phyloP scores from a whole-genome alignment of 345 rosid species.

The Brassica incana region DNA sequence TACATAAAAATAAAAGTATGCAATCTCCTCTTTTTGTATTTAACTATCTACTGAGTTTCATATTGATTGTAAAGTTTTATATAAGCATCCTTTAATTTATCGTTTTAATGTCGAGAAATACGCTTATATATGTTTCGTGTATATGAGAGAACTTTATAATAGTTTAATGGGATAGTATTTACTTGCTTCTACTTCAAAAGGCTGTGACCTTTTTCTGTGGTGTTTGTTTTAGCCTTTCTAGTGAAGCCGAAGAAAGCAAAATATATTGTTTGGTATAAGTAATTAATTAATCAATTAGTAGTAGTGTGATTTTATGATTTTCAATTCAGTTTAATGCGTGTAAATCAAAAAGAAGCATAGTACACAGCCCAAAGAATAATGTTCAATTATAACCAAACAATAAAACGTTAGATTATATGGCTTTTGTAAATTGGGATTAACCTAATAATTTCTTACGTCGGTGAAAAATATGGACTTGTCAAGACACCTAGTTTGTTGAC shows the following conservation, averaged over 20 bases:
- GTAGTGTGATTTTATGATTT: not conserved
- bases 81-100: not conserved
- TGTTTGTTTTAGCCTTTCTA: constrained; percentile 31
- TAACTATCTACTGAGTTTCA: constrained; percentile 1
- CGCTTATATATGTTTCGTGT: constrained; percentile 5
- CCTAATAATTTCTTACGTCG: not conserved
- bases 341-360: not conserved
- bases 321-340: not conserved
- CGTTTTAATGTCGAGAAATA: constrained; percentile 1
- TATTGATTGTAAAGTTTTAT: constrained; percentile 2
- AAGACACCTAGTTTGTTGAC: constrained; percentile 18
- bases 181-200: constrained; percentile 17
- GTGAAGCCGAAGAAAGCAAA: constrained; percentile 32
- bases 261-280: not conserved
- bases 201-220: constrained; percentile 26
- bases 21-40: not conserved
- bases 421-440: not conserved
- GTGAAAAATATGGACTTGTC: not conserved
- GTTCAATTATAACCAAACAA: not conserved
- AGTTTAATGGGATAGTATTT: not conserved
- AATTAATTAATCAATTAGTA: not conserved
- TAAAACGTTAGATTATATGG: not conserved
- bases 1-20: constrained; percentile 3
- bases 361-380: not conserved
- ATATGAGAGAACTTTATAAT: not conserved